A percentile compares a stretch with the other conserved stretches of the same genome.
Conservation (phyloP, 1,284 basidiomycete species). For the Leccinum insolens region DNA sequence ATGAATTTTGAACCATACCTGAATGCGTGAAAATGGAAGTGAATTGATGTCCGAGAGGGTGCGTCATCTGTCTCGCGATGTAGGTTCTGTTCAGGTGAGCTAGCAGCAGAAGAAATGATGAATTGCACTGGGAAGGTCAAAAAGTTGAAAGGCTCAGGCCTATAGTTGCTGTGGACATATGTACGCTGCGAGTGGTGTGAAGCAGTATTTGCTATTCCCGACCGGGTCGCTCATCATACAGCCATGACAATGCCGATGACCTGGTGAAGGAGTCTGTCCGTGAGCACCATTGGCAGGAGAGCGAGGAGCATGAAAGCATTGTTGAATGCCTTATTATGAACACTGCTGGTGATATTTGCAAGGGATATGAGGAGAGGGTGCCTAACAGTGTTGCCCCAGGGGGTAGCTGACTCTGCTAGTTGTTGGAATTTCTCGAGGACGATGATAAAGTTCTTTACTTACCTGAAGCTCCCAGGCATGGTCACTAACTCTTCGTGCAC, state of each 20-base stretch:
- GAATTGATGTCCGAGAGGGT: no score
- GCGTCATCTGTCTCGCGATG: no score
- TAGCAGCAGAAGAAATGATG: no score
- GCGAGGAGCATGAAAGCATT: not conserved
- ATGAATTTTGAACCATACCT: no score
- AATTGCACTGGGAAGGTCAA: no score
- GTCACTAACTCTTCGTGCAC: no score
- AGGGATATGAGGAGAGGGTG: not conserved
- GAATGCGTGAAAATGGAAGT: no score
- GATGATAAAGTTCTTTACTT: no score
- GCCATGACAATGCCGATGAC: not conserved
- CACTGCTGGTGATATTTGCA: not conserved
- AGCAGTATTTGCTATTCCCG: not conserved
- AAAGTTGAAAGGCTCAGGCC: no score
- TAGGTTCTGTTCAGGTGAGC: no score
- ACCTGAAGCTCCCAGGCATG: no score
- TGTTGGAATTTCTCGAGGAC: not conserved
- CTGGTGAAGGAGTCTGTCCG: not conserved
- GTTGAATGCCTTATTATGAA: not conserved
- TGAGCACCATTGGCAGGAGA: not conserved
- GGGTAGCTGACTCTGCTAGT: not conserved
- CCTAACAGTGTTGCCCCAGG: not conserved
- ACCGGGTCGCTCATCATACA: not conserved
- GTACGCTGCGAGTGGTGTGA: not conserved
- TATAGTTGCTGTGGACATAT: not conserved